Conservation (phyloP, 371 early-diverging fungal genomes). For the Apophysomyces ossiformis region DNA sequence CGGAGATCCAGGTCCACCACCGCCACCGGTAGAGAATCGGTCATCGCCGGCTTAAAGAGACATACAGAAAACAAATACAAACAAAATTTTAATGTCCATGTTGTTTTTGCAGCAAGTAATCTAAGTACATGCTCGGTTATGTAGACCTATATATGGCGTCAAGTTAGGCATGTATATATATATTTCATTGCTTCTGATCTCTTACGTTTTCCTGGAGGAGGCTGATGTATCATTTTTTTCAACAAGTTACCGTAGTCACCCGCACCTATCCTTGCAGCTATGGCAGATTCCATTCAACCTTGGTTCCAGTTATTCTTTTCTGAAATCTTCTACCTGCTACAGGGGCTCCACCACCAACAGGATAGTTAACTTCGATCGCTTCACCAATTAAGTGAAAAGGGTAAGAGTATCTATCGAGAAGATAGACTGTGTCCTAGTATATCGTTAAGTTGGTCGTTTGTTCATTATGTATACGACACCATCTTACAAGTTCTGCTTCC, state of each 20-base stretch:
- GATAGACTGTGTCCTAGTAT: constrained; percentile 32
- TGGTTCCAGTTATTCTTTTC: neutral
- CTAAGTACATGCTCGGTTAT: constrained; percentile 24
- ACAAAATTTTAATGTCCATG: too few species aligned
- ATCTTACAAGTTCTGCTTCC: constrained; percentile 32
- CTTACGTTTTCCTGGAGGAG: constrained; percentile 6
- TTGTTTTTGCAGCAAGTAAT: neutral
- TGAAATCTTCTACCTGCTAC: constrained; percentile 26
- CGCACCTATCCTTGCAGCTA: constrained; percentile 35
- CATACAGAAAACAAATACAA: neutral
- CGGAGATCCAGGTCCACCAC: constrained; percentile 22
- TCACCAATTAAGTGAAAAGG: constrained; percentile 36
- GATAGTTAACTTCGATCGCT: constrained; percentile 28
- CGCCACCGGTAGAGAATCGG: constrained; percentile 26
- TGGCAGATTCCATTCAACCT: neutral
- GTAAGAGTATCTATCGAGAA: constrained; percentile 14
- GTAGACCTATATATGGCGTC: neutral
- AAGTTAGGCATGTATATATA: too few species aligned
- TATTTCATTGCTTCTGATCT: too few species aligned
- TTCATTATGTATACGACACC: neutral
- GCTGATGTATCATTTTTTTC: neutral
- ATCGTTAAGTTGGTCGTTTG: neutral
- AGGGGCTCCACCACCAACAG: constrained; percentile 25
- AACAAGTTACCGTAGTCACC: constrained; percentile 30
- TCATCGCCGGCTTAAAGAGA: constrained; percentile 28